These are phyloP conservation scores for Ilex aquifolium DNA, from an alignment of 257 asterid species.

Conservation along the genomic window DNA sequence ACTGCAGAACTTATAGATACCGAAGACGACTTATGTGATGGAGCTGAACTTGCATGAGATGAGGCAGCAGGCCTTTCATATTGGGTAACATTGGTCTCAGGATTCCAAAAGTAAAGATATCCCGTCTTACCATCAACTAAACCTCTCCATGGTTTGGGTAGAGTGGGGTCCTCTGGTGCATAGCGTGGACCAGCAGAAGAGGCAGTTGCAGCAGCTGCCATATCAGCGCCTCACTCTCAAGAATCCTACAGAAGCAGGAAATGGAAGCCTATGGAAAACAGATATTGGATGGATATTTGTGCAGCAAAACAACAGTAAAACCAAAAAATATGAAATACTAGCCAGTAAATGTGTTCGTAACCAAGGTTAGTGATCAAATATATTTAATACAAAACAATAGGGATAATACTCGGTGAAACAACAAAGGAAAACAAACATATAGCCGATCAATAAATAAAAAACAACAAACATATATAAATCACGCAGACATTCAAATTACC, in stretches of 20 bases:
- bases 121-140: conserved; percentile 85
- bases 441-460: too few relatives aligned
- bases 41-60: conserved; percentile 28
- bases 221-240: conserved; percentile 23
- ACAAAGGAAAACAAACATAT: too few relatives aligned
- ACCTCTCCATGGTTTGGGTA: conserved; percentile 96
- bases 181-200: conserved; percentile 46
- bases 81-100: conserved; percentile 88
- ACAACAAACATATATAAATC: too few relatives aligned
- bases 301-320: too few relatives aligned
- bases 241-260: conserved; percentile 19
- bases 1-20: conserved; percentile 51
- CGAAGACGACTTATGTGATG: conserved; percentile 26
- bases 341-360: too few relatives aligned
- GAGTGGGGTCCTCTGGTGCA: conserved; percentile 96
- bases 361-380: too few relatives aligned
- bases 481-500: too few relatives aligned
- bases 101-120: conserved; percentile 91
- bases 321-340: too few relatives aligned
- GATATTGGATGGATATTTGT: too few relatives aligned
- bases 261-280: neutral
- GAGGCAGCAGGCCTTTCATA: conserved; percentile 72
- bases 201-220: conserved; percentile 60
- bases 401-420: too few relatives aligned
- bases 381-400: too few relatives aligned